Conservation (phyloP, 2,329 filamentous ascomycete species). For the Lachnellula hyalina region DNA sequence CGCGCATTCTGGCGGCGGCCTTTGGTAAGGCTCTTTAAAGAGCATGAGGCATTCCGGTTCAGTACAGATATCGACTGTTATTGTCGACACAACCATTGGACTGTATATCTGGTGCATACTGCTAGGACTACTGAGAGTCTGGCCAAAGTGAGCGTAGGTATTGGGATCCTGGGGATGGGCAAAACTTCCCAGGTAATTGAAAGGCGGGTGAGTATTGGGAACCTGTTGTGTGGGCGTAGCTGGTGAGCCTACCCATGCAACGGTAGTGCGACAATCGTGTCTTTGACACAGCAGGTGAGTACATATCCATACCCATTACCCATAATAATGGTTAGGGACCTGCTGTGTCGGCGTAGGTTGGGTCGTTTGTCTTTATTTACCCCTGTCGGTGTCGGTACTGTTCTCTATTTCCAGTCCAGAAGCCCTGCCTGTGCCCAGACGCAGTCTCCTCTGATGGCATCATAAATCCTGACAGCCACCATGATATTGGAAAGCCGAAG, state of each 20-base stretch:
- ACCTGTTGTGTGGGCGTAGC: neutral
- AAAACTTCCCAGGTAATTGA: neutral
- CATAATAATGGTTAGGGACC: neutral
- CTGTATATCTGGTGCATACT: neutral
- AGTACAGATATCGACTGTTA: neutral
- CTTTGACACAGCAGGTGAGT: neutral
- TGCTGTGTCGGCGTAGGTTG: neutral
- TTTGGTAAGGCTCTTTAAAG: slow-evolving; percentile 14
- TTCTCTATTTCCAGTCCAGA: neutral
- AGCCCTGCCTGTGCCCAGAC: slow-evolving; percentile 15
- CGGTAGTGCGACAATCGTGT: no score
- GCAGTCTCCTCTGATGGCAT: slow-evolving; percentile 15
- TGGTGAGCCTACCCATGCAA: neutral
- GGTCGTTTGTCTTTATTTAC: slow-evolving; percentile 17
- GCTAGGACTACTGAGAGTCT: neutral
- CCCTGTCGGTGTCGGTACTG: slow-evolving; percentile 26
- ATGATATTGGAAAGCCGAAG: slow-evolving; percentile 21
- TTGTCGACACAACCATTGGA: neutral
- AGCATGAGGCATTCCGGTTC: slow-evolving; percentile 6
- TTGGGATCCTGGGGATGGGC: neutral
- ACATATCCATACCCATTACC: no score
- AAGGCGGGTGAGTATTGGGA: neutral
- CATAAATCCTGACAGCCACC: slow-evolving; percentile 22
- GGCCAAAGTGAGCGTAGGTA: neutral
- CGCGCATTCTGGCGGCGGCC: slow-evolving; percentile 36